phyloP scores from a whole-genome alignment of 2,329 filamentous ascomycete species.

The Colletotrichum simmondsii region DNA sequence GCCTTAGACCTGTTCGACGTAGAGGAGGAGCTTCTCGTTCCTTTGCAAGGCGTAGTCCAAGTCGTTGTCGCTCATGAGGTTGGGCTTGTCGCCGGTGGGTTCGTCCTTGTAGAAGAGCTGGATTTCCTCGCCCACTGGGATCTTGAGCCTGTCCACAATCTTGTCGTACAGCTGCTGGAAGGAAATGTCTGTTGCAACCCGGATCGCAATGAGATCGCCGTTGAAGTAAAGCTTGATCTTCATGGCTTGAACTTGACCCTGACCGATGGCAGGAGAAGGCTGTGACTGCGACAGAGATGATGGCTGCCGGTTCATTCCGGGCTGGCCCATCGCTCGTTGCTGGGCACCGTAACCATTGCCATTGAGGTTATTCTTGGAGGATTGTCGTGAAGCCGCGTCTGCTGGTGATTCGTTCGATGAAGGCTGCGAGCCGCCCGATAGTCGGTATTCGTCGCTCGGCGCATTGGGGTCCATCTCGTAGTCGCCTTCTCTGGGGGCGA shows the following conservation, averaged over 20 bases:
- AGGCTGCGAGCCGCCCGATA: conserved; percentile 76
- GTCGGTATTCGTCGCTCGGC: conserved; percentile 74
- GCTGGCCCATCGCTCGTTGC: conserved; percentile 45
- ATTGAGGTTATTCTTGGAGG: conserved; percentile 73
- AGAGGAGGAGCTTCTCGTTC: conserved; percentile 88
- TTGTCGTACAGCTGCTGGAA: conserved; percentile 85
- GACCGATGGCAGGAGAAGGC: conserved; percentile 64
- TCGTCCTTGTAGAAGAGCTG: conserved; percentile 90
- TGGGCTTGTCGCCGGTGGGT: conserved; percentile 77
- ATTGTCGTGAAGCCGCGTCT: conserved; percentile 71
- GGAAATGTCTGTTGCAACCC: conserved; percentile 83
- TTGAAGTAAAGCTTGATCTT: conserved; percentile 97
- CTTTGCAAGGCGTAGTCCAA: conserved; percentile 82
- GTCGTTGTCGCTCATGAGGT: conserved; percentile 82
- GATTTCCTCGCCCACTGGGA: conserved; percentile 75
- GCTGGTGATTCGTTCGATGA: conserved; percentile 73
- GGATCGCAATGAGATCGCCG: conserved; percentile 90
- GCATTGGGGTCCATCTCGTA: conserved; percentile 86
- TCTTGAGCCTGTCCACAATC: conserved; percentile 84
- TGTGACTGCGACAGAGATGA: conserved; percentile 64
- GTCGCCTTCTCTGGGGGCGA: conserved; percentile 88
- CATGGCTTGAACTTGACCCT: conserved; percentile 68
- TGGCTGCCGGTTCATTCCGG: conserved; percentile 54
- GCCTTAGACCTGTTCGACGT: conserved; percentile 66
- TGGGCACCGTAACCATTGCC: conserved; percentile 63